phyloP scores from a whole-genome alignment of 306 rosid species.

The Vigna trinervia region DNA sequence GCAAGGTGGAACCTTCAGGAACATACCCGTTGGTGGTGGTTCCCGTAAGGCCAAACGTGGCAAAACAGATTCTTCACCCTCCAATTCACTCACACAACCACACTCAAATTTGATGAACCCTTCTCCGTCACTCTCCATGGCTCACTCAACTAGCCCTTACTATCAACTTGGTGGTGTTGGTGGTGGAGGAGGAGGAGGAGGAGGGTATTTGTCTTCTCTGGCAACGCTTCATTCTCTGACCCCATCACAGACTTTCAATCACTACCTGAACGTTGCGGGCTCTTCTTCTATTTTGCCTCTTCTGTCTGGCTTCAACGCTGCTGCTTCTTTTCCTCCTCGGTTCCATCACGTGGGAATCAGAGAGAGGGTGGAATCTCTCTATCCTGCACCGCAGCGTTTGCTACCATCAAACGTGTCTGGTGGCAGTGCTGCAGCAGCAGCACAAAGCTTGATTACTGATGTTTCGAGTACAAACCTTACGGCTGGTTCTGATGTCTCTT shows the following conservation, averaged over 20 bases:
- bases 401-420: slow-evolving; percentile 32
- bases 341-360: slow-evolving; percentile 28
- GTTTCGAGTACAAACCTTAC: neutral
- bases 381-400: slow-evolving; percentile 13
- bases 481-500: slow-evolving; percentile 34
- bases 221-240: slow-evolving; percentile 39
- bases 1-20: slow-evolving; percentile 67
- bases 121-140: neutral
- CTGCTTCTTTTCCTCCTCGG: slow-evolving; percentile 6
- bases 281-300: slow-evolving; percentile 46
- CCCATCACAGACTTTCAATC: slow-evolving; percentile 31
- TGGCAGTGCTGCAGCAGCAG: neutral
- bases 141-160: slow-evolving; percentile 3
- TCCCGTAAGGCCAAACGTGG: slow-evolving; percentile 55
- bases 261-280: slow-evolving; percentile 3
- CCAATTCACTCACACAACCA: neutral
- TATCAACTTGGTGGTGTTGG: neutral
- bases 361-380: slow-evolving; percentile 19
- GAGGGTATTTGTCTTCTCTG: slow-evolving; percentile 50
- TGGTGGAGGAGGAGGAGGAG: neutral
- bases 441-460: slow-evolving; percentile 42
- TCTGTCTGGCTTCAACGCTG: slow-evolving; percentile 46
- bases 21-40: slow-evolving; percentile 63
- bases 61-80: slow-evolving; percentile 17
- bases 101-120: neutral